Evolutionary conservation across 164 flowering plant genomes (phyloP), one percentile per base, ranked within the genome.

Genomic region (Vitis rotundifolia): DNA sequence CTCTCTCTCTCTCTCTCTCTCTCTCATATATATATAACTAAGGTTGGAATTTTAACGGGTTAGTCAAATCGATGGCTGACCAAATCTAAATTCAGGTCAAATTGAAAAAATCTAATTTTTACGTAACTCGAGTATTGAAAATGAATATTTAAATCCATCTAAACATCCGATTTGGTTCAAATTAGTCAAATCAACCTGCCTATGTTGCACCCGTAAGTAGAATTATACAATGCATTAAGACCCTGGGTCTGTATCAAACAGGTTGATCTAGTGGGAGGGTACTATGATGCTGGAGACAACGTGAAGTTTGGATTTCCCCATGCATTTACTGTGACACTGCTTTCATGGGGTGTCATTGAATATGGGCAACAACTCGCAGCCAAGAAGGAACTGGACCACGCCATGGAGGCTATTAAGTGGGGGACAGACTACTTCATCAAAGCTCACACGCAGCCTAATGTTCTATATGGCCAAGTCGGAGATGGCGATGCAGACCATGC

Each of bases 401-500:
- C 85, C 1, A n/a, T 79, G 28, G 68, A 59, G 0, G 87, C 89
- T 63, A 72, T 88, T 22, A 76, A 62, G 49, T 86, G 92, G 92
- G 88, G 81, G 0, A 81, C 89, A 0, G 86, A 88, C 58, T 88
- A 88, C 80, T 58, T 88, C 11, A 59, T 88, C 64, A 82, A 84
- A 50, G 86, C 92, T 10, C 86, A 84, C 56, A 68, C 86, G 0
- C n/a, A 71, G 19, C 80, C 86, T 0, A 51, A 79, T 59, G 79
- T 79, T 9, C 76, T 88, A 3, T 88, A 80, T 37, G 87, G 85
- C 9, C 70, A 92, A 81, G 90, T 89, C 5, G 95, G 96, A 4
- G 89, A 90, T n/a, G 89, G 88, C 0, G 61, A 68, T 16, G 76
- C 91, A 0, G 96, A 90, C 66, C 97, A 92, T 56, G 75, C 56